Percentiles rank a stretch among this genome's conserved stretches.
phyloP scores from a whole-genome alignment of 331 rosid species.

The Telfairia occidentalis region DNA sequence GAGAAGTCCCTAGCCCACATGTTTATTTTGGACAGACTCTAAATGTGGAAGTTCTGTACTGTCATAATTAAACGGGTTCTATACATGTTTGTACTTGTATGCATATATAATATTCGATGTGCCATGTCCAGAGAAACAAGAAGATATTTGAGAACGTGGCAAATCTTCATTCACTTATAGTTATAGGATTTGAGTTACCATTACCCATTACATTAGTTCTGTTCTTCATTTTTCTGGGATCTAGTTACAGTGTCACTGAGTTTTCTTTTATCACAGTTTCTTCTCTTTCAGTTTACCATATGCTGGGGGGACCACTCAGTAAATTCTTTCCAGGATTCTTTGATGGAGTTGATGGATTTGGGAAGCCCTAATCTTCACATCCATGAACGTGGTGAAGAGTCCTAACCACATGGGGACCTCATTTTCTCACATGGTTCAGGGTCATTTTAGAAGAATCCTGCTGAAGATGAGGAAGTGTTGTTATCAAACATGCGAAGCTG shows the following conservation, averaged over 20 bases:
- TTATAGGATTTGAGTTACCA: neutral
- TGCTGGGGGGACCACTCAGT: neutral
- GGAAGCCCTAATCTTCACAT: neutral
- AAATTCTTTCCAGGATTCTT: neutral
- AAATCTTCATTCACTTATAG: neutral
- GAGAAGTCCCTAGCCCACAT: neutral
- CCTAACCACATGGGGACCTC: neutral
- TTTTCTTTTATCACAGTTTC: neutral
- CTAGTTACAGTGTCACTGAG: neutral
- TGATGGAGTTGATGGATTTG: neutral
- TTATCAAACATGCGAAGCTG: neutral
- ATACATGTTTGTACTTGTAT: neutral
- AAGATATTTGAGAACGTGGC: neutral
- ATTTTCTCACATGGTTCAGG: neutral
- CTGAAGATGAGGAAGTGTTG: neutral
- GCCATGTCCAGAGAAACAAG: neutral
- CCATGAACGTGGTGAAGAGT: neutral
- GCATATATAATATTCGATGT: neutral
- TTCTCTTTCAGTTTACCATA: conserved; percentile 3
- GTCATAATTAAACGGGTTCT: neutral
- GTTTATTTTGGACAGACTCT: neutral
- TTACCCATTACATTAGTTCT: neutral
- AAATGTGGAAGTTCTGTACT: neutral
- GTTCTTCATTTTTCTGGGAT: neutral
- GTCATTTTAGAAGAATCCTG: neutral